Evolutionary conservation across 1,284 basidiomycete genomes (phyloP).

Genomic region (Apiotrichum akiyoshidainum): DNA sequence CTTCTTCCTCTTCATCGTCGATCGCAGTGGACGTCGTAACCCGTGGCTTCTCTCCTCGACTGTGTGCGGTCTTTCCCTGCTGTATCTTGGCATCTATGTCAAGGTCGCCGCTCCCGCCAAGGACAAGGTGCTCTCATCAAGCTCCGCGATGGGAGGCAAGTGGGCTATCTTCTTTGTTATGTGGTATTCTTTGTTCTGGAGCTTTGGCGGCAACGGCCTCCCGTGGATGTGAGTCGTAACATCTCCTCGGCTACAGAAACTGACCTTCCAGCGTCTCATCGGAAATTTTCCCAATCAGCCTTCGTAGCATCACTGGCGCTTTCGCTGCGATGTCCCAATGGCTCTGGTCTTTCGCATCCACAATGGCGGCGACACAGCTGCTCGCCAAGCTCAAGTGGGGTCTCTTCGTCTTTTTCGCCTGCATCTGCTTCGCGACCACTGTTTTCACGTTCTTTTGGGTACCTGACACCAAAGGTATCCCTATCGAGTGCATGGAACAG

Average conservation of each 20-base stretch:
- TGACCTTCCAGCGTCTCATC: too few relatives aligned
- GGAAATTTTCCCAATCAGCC: constrained; percentile 36
- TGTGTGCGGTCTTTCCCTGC: constrained; percentile 24
- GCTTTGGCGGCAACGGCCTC: constrained; percentile 31
- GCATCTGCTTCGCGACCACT: constrained; percentile 25
- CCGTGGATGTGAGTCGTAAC: too few relatives aligned
- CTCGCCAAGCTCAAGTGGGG: constrained; percentile 26
- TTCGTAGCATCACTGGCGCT: constrained; percentile 32
- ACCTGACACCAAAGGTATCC: constrained; percentile 39
- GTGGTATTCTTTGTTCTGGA: constrained; percentile 28
- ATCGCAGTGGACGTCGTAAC: constrained; percentile 32
- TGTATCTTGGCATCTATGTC: constrained; percentile 32
- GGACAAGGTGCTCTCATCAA: constrained; percentile 15
- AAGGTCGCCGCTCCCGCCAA: constrained; percentile 25
- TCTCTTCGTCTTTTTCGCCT: constrained; percentile 40
- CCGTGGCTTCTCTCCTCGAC: constrained; percentile 31
- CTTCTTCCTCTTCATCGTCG: constrained; percentile 36
- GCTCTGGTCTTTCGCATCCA: constrained; percentile 33
- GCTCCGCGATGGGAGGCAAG: constrained; percentile 18
- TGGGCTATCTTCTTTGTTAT: constrained; percentile 33
- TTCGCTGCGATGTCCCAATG: constrained; percentile 31
- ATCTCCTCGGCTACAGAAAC: too few relatives aligned
- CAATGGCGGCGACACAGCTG: constrained; percentile 35
- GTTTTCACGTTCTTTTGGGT: constrained; percentile 38
- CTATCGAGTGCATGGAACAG: constrained; percentile 32